Evolutionary conservation across 495 filamentous ascomycete genomes (phyloP).

Genomic region (Penicillium flavigenum): DNA sequence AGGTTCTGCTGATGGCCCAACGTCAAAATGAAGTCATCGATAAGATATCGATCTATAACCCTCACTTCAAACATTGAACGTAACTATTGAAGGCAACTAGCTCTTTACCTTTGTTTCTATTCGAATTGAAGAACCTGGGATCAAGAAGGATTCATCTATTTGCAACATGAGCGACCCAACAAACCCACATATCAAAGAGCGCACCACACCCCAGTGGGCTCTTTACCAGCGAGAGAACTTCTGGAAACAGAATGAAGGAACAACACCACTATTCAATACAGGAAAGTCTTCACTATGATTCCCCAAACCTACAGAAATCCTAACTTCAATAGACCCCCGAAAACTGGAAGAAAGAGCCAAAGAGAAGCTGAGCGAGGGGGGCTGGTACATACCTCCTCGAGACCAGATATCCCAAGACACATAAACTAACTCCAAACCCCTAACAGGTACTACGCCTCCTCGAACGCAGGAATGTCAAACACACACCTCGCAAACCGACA

Average conservation of each 20-base stretch:
- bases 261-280: conserved; percentile 58
- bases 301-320: background rate
- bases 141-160: background rate
- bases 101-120: background rate
- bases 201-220: conserved; percentile 60
- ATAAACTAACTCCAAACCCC: background rate
- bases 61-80: background rate
- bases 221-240: conserved; percentile 64
- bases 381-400: conserved; percentile 32
- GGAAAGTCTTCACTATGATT: conserved; percentile 14
- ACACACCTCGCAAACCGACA: conserved; percentile 68
- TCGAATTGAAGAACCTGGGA: background rate
- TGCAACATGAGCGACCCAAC: conserved; percentile 53
- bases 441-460: conserved; percentile 59
- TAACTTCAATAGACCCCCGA: conserved; percentile 41
- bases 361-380: conserved; percentile 49
- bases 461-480: conserved; percentile 62
- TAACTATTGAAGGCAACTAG: background rate
- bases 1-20: conserved; percentile 6
- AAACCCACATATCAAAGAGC: conserved; percentile 54
- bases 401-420: background rate
- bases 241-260: conserved; percentile 56
- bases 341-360: conserved; percentile 59
- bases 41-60: conserved; percentile 8
- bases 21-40: conserved; percentile 39